Base-by-base conservation (phyloP, 2,329 filamentous ascomycete species). In the Talaromyces sp. region DNA sequence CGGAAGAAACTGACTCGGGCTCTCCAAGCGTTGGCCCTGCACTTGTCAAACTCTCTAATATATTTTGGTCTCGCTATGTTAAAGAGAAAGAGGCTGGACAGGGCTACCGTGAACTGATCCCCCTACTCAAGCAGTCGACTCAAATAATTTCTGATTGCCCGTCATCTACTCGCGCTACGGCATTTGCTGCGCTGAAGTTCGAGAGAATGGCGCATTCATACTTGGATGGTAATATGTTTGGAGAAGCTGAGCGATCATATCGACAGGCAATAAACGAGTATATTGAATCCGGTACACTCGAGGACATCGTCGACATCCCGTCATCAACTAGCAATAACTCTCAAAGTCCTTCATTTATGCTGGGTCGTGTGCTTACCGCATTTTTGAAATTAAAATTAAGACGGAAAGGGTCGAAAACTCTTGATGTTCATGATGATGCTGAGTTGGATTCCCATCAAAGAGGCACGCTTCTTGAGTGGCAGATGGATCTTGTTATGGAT, bases 1-100 rank as follows among this genome's bases (percentile, higher is more conserved):
- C 56, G 5, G 54, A 56, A 7, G 47, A 55, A 20, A 32, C 14
- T 13, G n/a, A 50, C 2, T 20, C 49, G 1, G 64, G 67, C 14
- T n/a, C 40, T 7, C 48, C 51, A 20, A 63, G 51, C 17, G 60
- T 63, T 40, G 66, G 67, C 1, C 54, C 61, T 49, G 64, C 63
- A 10, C 61, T 74, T 49, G 67, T 75, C 14, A 75, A 72, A 24
- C 50, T 80, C 37, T 79, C 77, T 0, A 78, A 79, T 52, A 56
- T 76, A 4, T 77, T 74, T 54, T 80, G 77, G 77, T 73, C 73
- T 41, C 70, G 75, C 9, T 79, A 78, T 50, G 62, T 76, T 19
- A 72, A 75, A 50, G 70, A 73, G 42, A 75, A 73, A 45, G 71
- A 76, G 52, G 52, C 63, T 32, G 67, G 69, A 1, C 67, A 68